Base-by-base conservation (phyloP, 1,284 basidiomycete species). In the Cutaneotrichosporon dermatis region DNA sequence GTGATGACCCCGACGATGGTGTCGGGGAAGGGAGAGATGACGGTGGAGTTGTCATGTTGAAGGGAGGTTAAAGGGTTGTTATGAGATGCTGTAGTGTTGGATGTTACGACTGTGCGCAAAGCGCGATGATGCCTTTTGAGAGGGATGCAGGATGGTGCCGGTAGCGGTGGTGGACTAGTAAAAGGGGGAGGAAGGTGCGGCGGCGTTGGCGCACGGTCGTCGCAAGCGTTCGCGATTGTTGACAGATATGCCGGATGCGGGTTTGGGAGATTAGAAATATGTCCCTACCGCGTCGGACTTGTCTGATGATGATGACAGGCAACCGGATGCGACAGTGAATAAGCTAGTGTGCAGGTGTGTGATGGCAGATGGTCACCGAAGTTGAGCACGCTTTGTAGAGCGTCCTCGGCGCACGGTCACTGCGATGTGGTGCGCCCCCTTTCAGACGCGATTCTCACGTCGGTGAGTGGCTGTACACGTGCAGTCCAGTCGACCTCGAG, bases 31-130 rank as follows among this genome's bases (percentile, higher is more conserved):
- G 71, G 9, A 74, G 53, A 16, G 66, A 66, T 10, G 69, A 65
- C 12, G 71, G 71, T 44, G 72, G 72, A 12, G 66, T 68, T 7
- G 67, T 64, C 72, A 74, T 74, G 53, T n/a, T 57, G 54, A 49
- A 11, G 13, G 25, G 25, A 25, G 25, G 44, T 37, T 11, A 9
- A 52, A 25, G n/a, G 33, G 51, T 16, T 45, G 43, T 35, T 40
- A 39, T 37, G 43, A 25, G 52, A 54, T 43, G 53, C 37, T 15
- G 46, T 49, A 48, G 46, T 41, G 52, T 54, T 42, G 25, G 56
- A 35, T 11, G 42, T 25, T 49, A 49, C 13, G 46, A 33, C 46
- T 35, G 34, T 49, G 46, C 46, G 34, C 13, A n/a, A 33, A 36
- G 46, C 11, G 13, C 46, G n/a, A 33, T 36, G 46, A 49, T 49